A percentile compares a stretch with the other conserved stretches of the same genome.
These are phyloP conservation scores for Micractinium sp. DNA, from an alignment of 139 green algal species.

Conservation along the genomic window DNA sequence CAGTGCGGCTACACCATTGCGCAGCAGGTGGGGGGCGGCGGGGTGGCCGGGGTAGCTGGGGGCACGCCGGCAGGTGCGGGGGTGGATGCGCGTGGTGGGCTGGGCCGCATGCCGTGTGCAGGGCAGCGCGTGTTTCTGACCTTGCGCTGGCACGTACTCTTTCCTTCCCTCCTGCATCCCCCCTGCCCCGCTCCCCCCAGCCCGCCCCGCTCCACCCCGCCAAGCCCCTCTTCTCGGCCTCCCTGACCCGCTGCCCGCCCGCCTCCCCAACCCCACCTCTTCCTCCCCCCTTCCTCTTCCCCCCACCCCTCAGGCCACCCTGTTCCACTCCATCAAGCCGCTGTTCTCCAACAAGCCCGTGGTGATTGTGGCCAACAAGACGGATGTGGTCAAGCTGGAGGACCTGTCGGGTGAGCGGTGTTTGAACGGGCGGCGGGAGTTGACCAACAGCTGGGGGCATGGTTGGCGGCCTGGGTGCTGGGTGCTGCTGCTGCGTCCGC, in stretches of 20 bases:
- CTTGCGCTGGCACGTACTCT: neutral
- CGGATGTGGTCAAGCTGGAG: conserved; percentile 50
- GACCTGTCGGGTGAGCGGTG: conserved; percentile 33
- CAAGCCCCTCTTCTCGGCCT: neutral
- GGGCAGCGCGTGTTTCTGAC: neutral
- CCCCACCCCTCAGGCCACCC: conserved; percentile 84
- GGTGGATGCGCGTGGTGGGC: neutral
- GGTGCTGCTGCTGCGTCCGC: no score
- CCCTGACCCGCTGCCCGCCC: neutral
- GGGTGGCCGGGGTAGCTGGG: no score
- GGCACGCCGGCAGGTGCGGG: no score
- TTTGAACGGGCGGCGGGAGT: neutral
- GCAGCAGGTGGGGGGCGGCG: conserved; percentile 12
- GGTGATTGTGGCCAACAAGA: conserved; percentile 97
- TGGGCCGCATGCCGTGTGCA: neutral
- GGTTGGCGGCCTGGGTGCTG: no score
- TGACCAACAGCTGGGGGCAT: no score
- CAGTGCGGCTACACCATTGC: conserved; percentile 94
- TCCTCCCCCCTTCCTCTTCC: neutral
- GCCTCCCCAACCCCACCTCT: neutral
- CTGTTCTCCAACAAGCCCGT: conserved; percentile 99
- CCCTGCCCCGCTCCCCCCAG: no score
- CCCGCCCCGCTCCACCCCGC: neutral
- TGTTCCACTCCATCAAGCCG: conserved; percentile 98
- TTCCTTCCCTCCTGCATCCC: no score